Percentiles rank a stretch among this genome's conserved stretches.
Evolutionary conservation across 495 filamentous ascomycete genomes (phyloP).

Genomic region (Penicillium subrubescens): DNA sequence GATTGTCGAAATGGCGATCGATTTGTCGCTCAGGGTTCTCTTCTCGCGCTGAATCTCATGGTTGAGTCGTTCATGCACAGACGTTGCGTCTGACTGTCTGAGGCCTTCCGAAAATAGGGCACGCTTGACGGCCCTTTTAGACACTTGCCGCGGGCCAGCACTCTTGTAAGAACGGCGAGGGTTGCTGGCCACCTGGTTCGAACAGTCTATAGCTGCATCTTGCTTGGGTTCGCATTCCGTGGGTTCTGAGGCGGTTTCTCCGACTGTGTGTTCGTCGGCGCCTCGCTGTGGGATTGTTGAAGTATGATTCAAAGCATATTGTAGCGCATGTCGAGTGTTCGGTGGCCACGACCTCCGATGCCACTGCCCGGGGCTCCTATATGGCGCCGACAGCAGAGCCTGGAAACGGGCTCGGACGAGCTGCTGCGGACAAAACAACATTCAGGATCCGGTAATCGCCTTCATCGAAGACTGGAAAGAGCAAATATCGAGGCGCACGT

Average conservation of each 20-base stretch:
- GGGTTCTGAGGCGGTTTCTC: neutral
- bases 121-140: neutral
- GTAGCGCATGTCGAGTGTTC: constrained; percentile 17
- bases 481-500: constrained; percentile 4
- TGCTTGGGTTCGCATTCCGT: neutral
- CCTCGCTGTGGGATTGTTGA: neutral
- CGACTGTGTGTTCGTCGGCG: neutral
- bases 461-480: constrained; percentile 25
- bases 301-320: constrained; percentile 21
- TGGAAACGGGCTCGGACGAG: constrained; percentile 35
- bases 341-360: constrained; percentile 20
- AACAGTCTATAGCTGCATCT: neutral
- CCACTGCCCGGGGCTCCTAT: constrained; percentile 26
- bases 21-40: constrained; percentile 20
- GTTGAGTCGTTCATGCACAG: constrained; percentile 20
- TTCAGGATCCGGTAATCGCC: constrained; percentile 35
- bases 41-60: constrained; percentile 19
- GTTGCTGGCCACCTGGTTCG: too few relatives aligned
- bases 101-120: neutral
- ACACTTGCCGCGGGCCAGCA: neutral
- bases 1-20: constrained; percentile 20
- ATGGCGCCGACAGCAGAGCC: constrained; percentile 33
- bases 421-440: constrained; percentile 40
- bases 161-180: neutral
- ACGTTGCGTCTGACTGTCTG: neutral